phyloP scores from a whole-genome alignment of 208 protist genomes.

The Crithidia thermophila region DNA sequence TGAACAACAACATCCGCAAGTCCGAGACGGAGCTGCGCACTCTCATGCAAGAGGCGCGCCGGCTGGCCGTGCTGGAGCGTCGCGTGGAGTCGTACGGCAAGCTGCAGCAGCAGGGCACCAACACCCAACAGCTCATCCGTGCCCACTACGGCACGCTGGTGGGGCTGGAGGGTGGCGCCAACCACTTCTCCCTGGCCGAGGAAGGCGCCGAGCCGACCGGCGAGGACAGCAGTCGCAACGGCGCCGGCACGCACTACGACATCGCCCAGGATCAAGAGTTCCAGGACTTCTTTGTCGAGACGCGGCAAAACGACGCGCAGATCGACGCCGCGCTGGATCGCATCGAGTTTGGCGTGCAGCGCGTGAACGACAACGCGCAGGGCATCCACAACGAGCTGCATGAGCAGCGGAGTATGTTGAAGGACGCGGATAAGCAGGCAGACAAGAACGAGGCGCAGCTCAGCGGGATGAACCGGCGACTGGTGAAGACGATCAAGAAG shows the following conservation, averaged over 20 bases:
- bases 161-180: constrained; percentile 14
- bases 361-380: constrained; percentile 55
- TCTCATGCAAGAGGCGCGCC: constrained; percentile 43
- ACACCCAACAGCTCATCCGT: constrained; percentile 45
- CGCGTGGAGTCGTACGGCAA: constrained; percentile 35
- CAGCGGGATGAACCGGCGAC: constrained; percentile 38
- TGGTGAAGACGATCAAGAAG: constrained; percentile 50
- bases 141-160: constrained; percentile 28
- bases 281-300: constrained; percentile 46
- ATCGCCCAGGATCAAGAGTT: constrained; percentile 58
- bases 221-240: not conserved
- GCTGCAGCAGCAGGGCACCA: constrained; percentile 37
- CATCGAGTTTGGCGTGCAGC: constrained; percentile 52
- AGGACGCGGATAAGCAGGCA: constrained; percentile 40
- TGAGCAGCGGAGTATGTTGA: constrained; percentile 42
- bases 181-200: constrained; percentile 17
- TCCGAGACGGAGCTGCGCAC: constrained; percentile 33
- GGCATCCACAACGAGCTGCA: constrained; percentile 54
- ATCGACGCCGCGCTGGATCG: constrained; percentile 64
- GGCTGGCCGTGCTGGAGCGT: constrained; percentile 39
- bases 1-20: constrained; percentile 42
- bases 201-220: constrained; percentile 24
- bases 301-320: constrained; percentile 42
- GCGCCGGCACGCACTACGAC: constrained; percentile 29
- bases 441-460: constrained; percentile 47